Evolutionary conservation across 2,329 filamentous ascomycete genomes (phyloP).

Genomic region (Phyllosticta paracitricarpa): DNA sequence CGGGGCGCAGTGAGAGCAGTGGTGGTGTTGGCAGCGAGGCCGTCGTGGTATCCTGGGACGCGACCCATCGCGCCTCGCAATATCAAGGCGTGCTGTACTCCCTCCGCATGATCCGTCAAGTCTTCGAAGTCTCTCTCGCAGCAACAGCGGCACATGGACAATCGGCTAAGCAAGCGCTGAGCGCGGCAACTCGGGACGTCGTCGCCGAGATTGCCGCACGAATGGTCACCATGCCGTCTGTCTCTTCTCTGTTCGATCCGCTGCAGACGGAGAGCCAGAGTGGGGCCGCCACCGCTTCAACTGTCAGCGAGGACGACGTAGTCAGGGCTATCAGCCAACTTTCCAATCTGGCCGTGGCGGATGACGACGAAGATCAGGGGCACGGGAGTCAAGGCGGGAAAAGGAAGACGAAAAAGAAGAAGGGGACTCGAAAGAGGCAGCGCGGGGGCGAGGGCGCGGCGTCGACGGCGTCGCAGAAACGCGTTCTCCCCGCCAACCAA

Average conservation of each 20-base stretch:
- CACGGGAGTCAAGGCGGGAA: background rate
- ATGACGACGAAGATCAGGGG: background rate
- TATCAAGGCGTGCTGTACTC: constrained; percentile 7
- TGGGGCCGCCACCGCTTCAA: background rate
- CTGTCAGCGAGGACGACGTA: background rate
- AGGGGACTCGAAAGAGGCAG: background rate
- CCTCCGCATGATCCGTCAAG: constrained; percentile 9
- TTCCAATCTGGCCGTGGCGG: background rate
- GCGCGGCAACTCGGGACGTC: background rate
- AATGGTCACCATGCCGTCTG: background rate
- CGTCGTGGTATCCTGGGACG: background rate
- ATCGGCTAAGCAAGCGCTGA: background rate
- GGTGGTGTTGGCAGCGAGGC: background rate
- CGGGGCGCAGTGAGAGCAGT: background rate
- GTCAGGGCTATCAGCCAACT: background rate
- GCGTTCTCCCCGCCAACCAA: background rate
- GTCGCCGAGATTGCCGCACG: background rate
- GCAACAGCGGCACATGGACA: background rate
- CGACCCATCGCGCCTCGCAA: constrained; percentile 4
- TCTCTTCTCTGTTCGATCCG: background rate
- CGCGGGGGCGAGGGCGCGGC: background rate
- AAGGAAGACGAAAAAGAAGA: background rate
- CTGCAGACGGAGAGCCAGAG: background rate
- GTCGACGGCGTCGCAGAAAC: background rate
- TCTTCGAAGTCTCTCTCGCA: background rate